phyloP scores from a whole-genome alignment of 2,329 filamentous ascomycete genomes.

The Xylariaceae sp. region DNA sequence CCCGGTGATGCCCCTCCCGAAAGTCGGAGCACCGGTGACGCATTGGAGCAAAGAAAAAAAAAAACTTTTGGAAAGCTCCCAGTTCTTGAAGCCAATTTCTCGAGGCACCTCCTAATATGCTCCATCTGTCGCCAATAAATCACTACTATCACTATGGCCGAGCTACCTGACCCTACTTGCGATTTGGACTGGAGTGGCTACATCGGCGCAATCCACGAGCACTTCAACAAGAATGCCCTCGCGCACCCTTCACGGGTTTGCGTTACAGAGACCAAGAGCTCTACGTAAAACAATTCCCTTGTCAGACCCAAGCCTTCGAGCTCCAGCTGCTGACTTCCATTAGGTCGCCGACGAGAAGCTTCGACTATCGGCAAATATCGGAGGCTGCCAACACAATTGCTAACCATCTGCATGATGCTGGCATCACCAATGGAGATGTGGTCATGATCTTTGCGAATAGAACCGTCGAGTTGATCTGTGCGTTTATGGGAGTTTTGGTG shows the following conservation, averaged over 20 bases:
- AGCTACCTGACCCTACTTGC: constrained; percentile 69
- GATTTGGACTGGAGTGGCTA: constrained; percentile 73
- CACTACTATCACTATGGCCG: no score
- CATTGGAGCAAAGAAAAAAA: no score
- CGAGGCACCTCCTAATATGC: no score
- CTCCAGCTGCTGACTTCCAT: constrained; percentile 1
- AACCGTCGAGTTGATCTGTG: constrained; percentile 69
- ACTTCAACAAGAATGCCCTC: constrained; percentile 70
- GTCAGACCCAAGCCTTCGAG: not conserved
- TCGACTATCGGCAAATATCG: constrained; percentile 86
- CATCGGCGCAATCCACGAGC: constrained; percentile 71
- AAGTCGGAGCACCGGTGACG: no score
- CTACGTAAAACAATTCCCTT: constrained; percentile 19
- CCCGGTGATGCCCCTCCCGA: no score
- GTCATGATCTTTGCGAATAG: constrained; percentile 92
- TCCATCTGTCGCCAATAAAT: no score
- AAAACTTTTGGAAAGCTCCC: no score
- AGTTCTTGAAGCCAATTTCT: no score
- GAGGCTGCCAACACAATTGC: constrained; percentile 82
- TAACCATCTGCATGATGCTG: constrained; percentile 76
- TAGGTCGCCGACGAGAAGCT: constrained; percentile 64
- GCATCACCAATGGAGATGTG: constrained; percentile 79
- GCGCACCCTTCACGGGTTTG: constrained; percentile 66
- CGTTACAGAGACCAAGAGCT: constrained; percentile 55
- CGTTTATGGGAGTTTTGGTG: constrained; percentile 77